These are phyloP conservation scores for Eimeria acervulina DNA, from an alignment of 169 alveolate species.

Conservation along the genomic window DNA sequence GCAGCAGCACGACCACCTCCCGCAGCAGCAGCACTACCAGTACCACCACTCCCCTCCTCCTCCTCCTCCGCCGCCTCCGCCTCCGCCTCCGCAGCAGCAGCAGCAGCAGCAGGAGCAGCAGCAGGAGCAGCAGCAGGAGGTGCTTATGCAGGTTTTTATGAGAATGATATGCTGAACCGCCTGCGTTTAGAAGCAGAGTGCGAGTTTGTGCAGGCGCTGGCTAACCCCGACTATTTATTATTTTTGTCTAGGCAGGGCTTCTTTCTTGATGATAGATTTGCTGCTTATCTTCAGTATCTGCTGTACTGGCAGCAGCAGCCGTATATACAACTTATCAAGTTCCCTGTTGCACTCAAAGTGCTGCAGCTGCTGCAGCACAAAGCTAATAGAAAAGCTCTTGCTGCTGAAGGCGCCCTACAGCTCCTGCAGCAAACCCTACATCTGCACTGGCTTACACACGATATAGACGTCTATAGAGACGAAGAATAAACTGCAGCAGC, in stretches of 20 bases:
- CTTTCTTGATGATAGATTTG: constrained; percentile 46
- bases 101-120: constrained; percentile 24
- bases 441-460: constrained; percentile 79
- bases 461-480: constrained; percentile 27
- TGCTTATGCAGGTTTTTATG: too few species aligned
- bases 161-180: constrained; percentile 43
- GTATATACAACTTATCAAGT: constrained; percentile 67
- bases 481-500: neutral
- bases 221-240: constrained; percentile 73
- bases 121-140: too few species aligned
- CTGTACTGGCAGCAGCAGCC: constrained; percentile 79
- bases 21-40: neutral
- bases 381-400: constrained; percentile 30
- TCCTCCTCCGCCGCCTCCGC: neutral
- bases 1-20: neutral
- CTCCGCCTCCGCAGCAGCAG: constrained; percentile 1
- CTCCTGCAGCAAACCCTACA: constrained; percentile 50
- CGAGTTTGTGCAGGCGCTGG: constrained; percentile 83
- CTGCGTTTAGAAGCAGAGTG: constrained; percentile 82
- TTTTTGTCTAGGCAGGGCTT: constrained; percentile 38
- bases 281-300: constrained; percentile 64
- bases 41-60: neutral
- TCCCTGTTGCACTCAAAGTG: constrained; percentile 76
- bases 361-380: constrained; percentile 59
- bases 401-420: constrained; percentile 28